Evolutionary conservation across 2,329 filamentous ascomycete species (phyloP), one percentile per base, ranked within the genome.

Genomic region (Pseudocercospora cruenta): DNA sequence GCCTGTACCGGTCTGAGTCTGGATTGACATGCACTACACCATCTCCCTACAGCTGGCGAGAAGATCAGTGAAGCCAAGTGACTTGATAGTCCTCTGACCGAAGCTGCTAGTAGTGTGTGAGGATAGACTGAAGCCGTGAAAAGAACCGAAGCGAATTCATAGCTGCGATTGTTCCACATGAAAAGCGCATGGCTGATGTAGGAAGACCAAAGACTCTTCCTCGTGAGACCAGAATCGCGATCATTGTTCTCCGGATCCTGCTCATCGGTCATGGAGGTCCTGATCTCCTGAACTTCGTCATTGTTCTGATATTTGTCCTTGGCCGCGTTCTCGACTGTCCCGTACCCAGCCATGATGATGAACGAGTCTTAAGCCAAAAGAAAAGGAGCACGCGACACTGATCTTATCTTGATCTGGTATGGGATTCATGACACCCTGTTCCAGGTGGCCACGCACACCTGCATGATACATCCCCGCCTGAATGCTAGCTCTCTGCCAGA

Each of bases 71-170:
- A 65, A 8, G 63, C 58, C 36, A 65, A 26, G 31, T 61, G 63
- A 26, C 58, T 53, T 9, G 58, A 61, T 3, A 65, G 24, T 14
- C 57, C 63, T 22, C 63, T 49, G 12, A 61, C 47, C 22, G 63
- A 65, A 49, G 63, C 63, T 36, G 58, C 58, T 6, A 65, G 33
- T 14, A 61, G 26, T 2, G 63, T 65, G 24, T 62, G 26, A 9
- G 58, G 63, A 28, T 61, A 65, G 6, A 53, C 63, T 9, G 63
- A 55, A n/a, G 63, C 58, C 12, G 63, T 65, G 49, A 65, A 61
- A 2, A 65, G 49, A 7, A 65, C 63, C 6, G 63, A 60, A 4
- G 51, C 58, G 19, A 65, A 65, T 36, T 62, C 63, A 36, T 61
- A 61, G 36, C 26, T 43, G 24, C 63, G 58, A 28, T 65, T 65